phyloP scores from a whole-genome alignment of 306 rosid species.

The Ormosia emarginata region DNA sequence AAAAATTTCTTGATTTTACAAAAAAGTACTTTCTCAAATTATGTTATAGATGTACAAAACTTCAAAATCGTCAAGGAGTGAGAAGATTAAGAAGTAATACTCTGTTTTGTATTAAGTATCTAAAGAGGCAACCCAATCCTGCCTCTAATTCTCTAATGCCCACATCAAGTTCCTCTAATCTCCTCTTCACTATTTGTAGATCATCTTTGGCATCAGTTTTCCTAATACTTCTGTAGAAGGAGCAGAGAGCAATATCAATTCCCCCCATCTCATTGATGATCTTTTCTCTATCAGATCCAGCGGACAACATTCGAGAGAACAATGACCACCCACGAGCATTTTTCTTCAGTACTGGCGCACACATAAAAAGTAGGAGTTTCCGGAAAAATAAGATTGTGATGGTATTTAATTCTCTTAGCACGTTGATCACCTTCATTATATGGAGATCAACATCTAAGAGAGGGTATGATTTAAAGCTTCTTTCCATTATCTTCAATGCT shows the following conservation, averaged over 20 bases:
- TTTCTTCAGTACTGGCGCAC: not conserved
- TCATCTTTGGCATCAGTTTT: not conserved
- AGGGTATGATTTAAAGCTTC: not conserved
- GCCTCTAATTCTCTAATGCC: constrained; percentile 20
- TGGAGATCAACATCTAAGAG: constrained; percentile 2
- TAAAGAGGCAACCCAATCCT: constrained; percentile 36
- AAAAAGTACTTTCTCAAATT: not conserved
- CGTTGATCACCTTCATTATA: not conserved
- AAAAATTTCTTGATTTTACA: too few species aligned
- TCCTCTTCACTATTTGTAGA: constrained; percentile 14
- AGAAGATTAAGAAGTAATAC: constrained; percentile 42
- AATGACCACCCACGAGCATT: constrained; percentile 27
- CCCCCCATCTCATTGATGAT: constrained; percentile 7
- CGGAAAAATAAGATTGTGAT: constrained; percentile 31
- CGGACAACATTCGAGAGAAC: constrained; percentile 21
- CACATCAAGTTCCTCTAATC: constrained; percentile 22
- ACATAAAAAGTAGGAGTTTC: constrained; percentile 24
- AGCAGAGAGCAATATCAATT: constrained; percentile 25
- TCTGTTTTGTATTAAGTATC: constrained; percentile 40
- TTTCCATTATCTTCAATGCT: constrained; percentile 35
- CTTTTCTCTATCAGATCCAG: not conserved
- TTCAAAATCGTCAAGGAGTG: constrained; percentile 17
- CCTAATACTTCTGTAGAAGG: not conserved
- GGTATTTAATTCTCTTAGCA: constrained; percentile 33
- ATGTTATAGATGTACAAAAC: not conserved